Evolutionary conservation across 768 basidiomycete species (phyloP).

Genomic region (Paxillus involutus): DNA sequence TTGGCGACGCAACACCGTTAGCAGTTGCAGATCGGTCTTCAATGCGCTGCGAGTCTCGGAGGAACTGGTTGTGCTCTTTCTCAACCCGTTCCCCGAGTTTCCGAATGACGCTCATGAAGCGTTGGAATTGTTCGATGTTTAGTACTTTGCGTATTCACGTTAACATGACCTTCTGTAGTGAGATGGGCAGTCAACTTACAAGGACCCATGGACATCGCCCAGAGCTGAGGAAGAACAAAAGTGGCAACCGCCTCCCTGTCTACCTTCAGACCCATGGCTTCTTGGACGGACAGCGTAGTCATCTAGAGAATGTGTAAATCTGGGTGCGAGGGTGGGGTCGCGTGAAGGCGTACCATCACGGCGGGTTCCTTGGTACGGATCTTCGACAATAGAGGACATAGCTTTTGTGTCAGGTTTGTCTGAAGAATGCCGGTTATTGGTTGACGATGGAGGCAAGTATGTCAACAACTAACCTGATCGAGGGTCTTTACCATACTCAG

Average conservation of each 20-base stretch:
- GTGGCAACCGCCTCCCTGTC: slow-evolving; percentile 92
- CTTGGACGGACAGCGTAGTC: slow-evolving; percentile 87
- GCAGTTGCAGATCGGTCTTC: slow-evolving; percentile 69
- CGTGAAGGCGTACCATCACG: slow-evolving; percentile 65
- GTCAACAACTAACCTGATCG: slow-evolving; percentile 66
- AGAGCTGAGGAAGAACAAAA: slow-evolving; percentile 85
- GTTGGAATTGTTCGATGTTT: slow-evolving; percentile 85
- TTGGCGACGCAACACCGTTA: slow-evolving; percentile 38
- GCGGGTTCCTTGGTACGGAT: slow-evolving; percentile 96
- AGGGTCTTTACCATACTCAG: slow-evolving; percentile 85
- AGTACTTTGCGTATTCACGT: slow-evolving; percentile 46
- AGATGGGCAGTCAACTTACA: slow-evolving; percentile 44
- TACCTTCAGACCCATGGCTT: slow-evolving; percentile 94
- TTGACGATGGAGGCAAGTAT: background rate
- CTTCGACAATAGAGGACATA: slow-evolving; percentile 91
- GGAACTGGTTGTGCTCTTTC: slow-evolving; percentile 87
- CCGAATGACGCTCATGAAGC: slow-evolving; percentile 85
- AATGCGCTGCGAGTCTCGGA: slow-evolving; percentile 88
- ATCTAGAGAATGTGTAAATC: slow-evolving; percentile 46
- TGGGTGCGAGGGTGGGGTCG: background rate
- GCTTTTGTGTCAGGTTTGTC: slow-evolving; percentile 89
- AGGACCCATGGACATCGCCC: slow-evolving; percentile 98
- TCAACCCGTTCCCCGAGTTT: slow-evolving; percentile 86
- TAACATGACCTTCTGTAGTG: background rate
- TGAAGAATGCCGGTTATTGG: slow-evolving; percentile 27